phyloP scores from a whole-genome alignment of 257 asterid genomes.

The Fraxinus quadrangulata region DNA sequence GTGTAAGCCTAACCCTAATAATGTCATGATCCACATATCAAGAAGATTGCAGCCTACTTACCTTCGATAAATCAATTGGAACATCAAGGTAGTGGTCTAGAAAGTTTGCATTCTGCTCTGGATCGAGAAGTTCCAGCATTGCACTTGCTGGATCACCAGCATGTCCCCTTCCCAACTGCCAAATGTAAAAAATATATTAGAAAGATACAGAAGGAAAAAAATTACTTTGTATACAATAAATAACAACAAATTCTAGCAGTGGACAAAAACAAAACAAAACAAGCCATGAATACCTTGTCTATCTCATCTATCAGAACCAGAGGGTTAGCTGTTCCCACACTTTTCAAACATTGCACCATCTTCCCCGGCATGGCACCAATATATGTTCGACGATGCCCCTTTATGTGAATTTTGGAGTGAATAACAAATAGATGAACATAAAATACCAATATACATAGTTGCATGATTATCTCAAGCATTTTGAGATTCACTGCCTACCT shows the following conservation, averaged over 20 bases:
- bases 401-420: slow-evolving; percentile 30
- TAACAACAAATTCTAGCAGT: slow-evolving; percentile 11
- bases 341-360: slow-evolving; percentile 96
- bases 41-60: slow-evolving; percentile 37
- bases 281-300: slow-evolving; percentile 72
- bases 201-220: slow-evolving; percentile 14
- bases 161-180: slow-evolving; percentile 98
- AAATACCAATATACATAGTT: not conserved
- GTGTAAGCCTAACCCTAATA: slow-evolving; percentile 1
- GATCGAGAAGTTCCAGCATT: slow-evolving; percentile 98
- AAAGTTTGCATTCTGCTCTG: slow-evolving; percentile 98
- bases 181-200: slow-evolving; percentile 27
- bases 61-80: slow-evolving; percentile 96
- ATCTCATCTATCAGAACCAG: slow-evolving; percentile 98
- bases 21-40: not conserved
- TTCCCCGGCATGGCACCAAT: slow-evolving; percentile 99
- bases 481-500: slow-evolving; percentile 49
- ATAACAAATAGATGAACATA: slow-evolving; percentile 12
- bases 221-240: slow-evolving; percentile 1
- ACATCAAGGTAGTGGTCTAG: slow-evolving; percentile 99
- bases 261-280: slow-evolving; percentile 17
- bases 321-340: slow-evolving; percentile 97
- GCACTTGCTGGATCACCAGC: slow-evolving; percentile 99
- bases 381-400: slow-evolving; percentile 99
- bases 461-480: slow-evolving; percentile 8